Conservation (phyloP, 1,139 yeast species). For the Kluyveromyces marxianus region DNA sequence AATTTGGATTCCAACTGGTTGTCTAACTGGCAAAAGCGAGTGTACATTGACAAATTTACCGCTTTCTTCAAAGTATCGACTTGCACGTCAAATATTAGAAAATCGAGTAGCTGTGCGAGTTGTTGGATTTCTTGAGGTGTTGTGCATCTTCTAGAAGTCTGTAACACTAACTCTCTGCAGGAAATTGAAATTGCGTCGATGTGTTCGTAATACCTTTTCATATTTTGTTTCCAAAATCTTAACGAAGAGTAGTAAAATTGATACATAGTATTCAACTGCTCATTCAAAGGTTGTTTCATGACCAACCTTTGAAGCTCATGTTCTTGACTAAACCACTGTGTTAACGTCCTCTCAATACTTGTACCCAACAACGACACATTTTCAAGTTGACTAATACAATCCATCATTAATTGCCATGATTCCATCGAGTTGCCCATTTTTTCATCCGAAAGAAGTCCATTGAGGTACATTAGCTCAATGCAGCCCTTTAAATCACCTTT, state of each 20-base stretch:
- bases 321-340: slow-evolving; percentile 4
- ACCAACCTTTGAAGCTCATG: slow-evolving; percentile 7
- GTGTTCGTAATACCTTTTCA: slow-evolving; percentile 2
- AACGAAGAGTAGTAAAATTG: slow-evolving; percentile 2
- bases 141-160: neutral
- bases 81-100: slow-evolving; percentile 16
- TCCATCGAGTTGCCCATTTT: slow-evolving; percentile 6
- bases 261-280: slow-evolving; percentile 4
- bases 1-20: slow-evolving; percentile 10
- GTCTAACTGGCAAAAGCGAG: slow-evolving; percentile 12
- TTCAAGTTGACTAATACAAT: slow-evolving; percentile 1
- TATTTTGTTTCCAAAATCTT: slow-evolving; percentile 2
- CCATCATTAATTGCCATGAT: slow-evolving; percentile 11
- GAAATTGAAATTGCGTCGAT: slow-evolving; percentile 1
- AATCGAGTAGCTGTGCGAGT: slow-evolving; percentile 15
- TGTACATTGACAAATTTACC: slow-evolving; percentile 10
- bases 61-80: slow-evolving; percentile 9
- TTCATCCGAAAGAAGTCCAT: slow-evolving; percentile 11
- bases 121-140: slow-evolving; percentile 8
- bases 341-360: slow-evolving; percentile 9
- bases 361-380: slow-evolving; percentile 8
- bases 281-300: slow-evolving; percentile 3
- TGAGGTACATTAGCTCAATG: slow-evolving; percentile 16
- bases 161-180: slow-evolving; percentile 1
- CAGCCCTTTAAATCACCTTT: slow-evolving; percentile 17